phyloP scores from a whole-genome alignment of 2,329 filamentous ascomycete genomes.

The Gnomoniopsis smithogilvyi region DNA sequence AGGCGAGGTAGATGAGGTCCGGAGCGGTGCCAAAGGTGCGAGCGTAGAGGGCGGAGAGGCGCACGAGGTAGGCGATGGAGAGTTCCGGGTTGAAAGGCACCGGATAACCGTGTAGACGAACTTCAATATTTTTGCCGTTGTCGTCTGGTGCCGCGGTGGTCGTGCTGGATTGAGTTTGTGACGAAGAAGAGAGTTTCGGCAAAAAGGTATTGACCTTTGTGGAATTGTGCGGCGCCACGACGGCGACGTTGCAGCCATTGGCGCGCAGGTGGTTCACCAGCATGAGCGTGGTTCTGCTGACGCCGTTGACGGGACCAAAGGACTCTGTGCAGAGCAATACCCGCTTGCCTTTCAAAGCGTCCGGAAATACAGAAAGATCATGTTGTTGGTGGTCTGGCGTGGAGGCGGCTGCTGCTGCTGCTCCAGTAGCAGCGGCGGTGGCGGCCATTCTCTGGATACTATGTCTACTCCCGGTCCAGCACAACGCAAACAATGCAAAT shows the following conservation, averaged over 20 bases:
- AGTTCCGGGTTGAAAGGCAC: slow-evolving; percentile 70
- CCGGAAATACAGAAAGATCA: slow-evolving; percentile 43
- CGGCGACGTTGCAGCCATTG: slow-evolving; percentile 62
- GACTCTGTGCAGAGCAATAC: slow-evolving; percentile 69
- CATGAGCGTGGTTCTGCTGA: slow-evolving; percentile 67
- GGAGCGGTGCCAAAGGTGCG: slow-evolving; percentile 57
- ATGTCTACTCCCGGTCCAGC: neutral
- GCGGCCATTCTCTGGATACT: neutral
- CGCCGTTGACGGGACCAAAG: slow-evolving; percentile 71
- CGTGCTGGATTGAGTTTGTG: neutral
- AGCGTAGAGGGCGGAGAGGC: slow-evolving; percentile 57
- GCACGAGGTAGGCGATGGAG: slow-evolving; percentile 66
- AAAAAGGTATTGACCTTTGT: slow-evolving; percentile 53
- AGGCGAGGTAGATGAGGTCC: slow-evolving; percentile 68
- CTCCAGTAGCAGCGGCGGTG: no score
- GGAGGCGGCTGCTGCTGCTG: neutral
- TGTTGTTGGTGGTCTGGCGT: slow-evolving; percentile 27
- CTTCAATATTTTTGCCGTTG: slow-evolving; percentile 37
- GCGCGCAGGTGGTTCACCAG: slow-evolving; percentile 63
- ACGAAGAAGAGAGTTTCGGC: slow-evolving; percentile 17
- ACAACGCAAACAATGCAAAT: neutral
- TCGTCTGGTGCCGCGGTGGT: neutral
- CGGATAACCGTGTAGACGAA: slow-evolving; percentile 62
- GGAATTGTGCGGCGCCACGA: slow-evolving; percentile 62
- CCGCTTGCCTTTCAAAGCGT: slow-evolving; percentile 53